Percentiles rank a stretch among this genome's conserved stretches.
Conservation (phyloP, 2,329 filamentous ascomycete genomes). For the Tricladium varicosporioides region DNA sequence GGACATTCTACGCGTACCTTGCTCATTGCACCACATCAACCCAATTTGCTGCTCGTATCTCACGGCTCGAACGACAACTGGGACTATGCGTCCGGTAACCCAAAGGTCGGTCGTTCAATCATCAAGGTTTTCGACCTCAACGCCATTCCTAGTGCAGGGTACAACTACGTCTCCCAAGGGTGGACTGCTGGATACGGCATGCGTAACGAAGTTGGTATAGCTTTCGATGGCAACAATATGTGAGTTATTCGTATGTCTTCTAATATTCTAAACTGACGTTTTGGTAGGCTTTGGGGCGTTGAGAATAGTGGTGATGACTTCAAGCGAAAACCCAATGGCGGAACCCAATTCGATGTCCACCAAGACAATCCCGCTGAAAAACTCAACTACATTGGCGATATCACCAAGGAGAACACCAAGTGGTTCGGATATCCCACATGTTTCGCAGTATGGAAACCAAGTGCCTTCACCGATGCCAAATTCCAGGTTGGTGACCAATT, state of each 20-base stretch:
- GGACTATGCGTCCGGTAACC: constrained; percentile 12
- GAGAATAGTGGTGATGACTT: constrained; percentile 17
- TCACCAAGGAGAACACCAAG: not conserved
- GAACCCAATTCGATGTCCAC: constrained; percentile 7
- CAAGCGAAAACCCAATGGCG: not conserved
- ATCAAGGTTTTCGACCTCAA: constrained; percentile 20
- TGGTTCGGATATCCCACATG: constrained; percentile 6
- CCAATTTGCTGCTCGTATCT: constrained; percentile 16
- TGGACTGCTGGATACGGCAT: constrained; percentile 18
- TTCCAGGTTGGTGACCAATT: constrained; percentile 7
- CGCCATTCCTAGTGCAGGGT: constrained; percentile 11
- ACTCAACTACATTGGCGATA: constrained; percentile 3
- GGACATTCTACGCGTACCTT: constrained; percentile 17
- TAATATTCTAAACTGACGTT: not conserved
- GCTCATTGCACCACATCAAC: constrained; percentile 11
- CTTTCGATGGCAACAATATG: constrained; percentile 20
- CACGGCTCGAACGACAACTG: constrained; percentile 20
- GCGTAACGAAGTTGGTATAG: constrained; percentile 21
- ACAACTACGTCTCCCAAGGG: constrained; percentile 17
- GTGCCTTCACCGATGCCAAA: not conserved
- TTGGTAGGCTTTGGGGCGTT: constrained; percentile 12
- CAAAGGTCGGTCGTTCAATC: constrained; percentile 11
- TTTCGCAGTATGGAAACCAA: constrained; percentile 2
- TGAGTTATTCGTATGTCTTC: not conserved
- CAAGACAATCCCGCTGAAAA: constrained; percentile 6